These are phyloP conservation scores for Blastobotrys malaysiensis DNA, from an alignment of 1,139 yeast species.

Conservation along the genomic window DNA sequence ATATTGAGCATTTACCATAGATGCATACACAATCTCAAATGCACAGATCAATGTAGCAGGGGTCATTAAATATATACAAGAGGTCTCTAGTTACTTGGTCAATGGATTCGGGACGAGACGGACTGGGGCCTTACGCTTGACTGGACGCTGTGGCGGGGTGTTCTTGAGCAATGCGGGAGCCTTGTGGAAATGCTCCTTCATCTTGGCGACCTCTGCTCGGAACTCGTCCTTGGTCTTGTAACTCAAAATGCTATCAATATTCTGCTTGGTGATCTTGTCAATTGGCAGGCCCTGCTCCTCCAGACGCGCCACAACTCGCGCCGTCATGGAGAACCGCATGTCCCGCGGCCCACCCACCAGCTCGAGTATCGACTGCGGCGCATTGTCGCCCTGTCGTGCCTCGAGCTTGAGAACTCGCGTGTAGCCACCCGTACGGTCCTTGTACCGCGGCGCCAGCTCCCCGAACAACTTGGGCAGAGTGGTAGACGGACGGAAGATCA, in stretches of 20 bases:
- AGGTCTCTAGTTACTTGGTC: not conserved
- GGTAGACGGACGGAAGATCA: slow-evolving; percentile 37
- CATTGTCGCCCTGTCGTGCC: slow-evolving; percentile 84
- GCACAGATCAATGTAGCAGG: not conserved
- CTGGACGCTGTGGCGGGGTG: slow-evolving; percentile 9
- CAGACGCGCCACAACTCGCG: slow-evolving; percentile 74
- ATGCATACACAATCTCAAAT: not conserved
- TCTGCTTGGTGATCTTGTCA: slow-evolving; percentile 54
- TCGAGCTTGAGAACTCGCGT: slow-evolving; percentile 82
- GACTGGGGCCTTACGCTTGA: slow-evolving; percentile 17
- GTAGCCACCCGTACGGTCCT: slow-evolving; percentile 67
- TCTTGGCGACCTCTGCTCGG: slow-evolving; percentile 55
- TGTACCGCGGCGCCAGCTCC: slow-evolving; percentile 61
- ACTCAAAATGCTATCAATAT: slow-evolving; percentile 48
- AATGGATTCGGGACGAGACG: slow-evolving; percentile 23
- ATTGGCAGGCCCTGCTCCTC: slow-evolving; percentile 60
- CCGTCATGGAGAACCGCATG: slow-evolving; percentile 69
- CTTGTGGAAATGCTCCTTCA: slow-evolving; percentile 53
- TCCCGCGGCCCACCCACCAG: slow-evolving; percentile 77
- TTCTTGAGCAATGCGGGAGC: slow-evolving; percentile 20
- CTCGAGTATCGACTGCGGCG: slow-evolving; percentile 86
- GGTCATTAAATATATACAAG: slow-evolving; percentile 6
- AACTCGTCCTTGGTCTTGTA: slow-evolving; percentile 45
- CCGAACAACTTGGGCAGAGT: slow-evolving; percentile 57
- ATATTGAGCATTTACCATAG: too few species aligned